Evolutionary conservation across 371 early-diverging fungal genomes (phyloP).

Genomic region (Spraguea lophii): DNA sequence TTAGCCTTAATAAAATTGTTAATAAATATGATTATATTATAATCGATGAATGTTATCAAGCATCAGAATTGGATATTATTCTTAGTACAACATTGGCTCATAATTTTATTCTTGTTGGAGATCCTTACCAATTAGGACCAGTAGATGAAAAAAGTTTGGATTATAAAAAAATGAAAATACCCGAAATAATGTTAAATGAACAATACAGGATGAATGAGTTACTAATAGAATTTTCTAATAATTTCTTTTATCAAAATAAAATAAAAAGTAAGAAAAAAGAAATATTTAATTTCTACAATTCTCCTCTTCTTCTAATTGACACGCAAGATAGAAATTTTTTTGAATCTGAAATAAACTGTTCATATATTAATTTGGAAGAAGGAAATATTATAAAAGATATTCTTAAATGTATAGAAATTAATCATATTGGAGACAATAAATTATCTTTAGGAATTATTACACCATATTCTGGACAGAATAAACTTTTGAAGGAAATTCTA

Average conservation of each 20-base stretch:
- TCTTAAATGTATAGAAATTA: slow-evolving; percentile 1
- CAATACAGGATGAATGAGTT: slow-evolving; percentile 41
- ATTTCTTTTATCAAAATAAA: slow-evolving; percentile 28
- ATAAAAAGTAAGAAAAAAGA: slow-evolving; percentile 3
- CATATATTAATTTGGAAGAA: slow-evolving; percentile 11
- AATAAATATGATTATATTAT: slow-evolving; percentile 65
- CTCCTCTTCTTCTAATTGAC: slow-evolving; percentile 25
- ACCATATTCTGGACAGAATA: slow-evolving; percentile 35
- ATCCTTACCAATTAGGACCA: slow-evolving; percentile 83
- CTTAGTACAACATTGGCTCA: slow-evolving; percentile 66
- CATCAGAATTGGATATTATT: slow-evolving; percentile 57
- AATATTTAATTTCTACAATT: background rate
- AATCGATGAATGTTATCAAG: slow-evolving; percentile 90
- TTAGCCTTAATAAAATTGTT: slow-evolving; percentile 46
- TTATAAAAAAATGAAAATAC: slow-evolving; percentile 13
- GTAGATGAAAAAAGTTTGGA: slow-evolving; percentile 46
- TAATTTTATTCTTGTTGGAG: slow-evolving; percentile 74
- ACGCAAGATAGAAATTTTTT: slow-evolving; percentile 9
- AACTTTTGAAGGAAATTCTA: background rate
- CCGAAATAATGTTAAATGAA: slow-evolving; percentile 18
- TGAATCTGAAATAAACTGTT: slow-evolving; percentile 2
- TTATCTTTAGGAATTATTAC: slow-evolving; percentile 33
- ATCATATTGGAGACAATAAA: slow-evolving; percentile 1
- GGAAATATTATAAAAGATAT: slow-evolving; percentile 3
- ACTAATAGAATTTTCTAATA: slow-evolving; percentile 19